These are phyloP conservation scores for Ogataea corticis DNA, from an alignment of 805 yeast species.

Conservation along the genomic window DNA sequence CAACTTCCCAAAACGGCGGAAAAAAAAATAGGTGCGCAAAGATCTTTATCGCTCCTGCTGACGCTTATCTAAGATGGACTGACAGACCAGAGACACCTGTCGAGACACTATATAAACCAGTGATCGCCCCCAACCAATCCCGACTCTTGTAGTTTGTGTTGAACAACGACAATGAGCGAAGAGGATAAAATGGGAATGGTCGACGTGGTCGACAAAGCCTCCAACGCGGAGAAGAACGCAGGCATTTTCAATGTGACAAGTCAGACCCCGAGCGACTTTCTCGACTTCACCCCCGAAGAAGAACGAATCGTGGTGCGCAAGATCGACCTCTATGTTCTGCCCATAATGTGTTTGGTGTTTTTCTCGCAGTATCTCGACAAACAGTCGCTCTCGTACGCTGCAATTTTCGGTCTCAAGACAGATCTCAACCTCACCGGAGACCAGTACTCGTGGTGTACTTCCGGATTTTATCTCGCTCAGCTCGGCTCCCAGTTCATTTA, in stretches of 20 bases:
- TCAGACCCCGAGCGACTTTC: conserved; percentile 6
- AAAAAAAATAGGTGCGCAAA: too few relatives aligned
- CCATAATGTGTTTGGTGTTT: conserved; percentile 30
- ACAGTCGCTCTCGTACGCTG: conserved; percentile 37
- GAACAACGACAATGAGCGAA: not conserved
- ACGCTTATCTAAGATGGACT: too few relatives aligned
- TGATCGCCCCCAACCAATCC: too few relatives aligned
- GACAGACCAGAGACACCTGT: too few relatives aligned
- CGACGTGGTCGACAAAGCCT: not conserved
- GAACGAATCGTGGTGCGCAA: conserved; percentile 37
- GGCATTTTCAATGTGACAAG: not conserved
- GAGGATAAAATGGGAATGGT: not conserved
- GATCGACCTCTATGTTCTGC: conserved; percentile 40
- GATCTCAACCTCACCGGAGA: conserved; percentile 51
- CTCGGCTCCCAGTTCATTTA: conserved; percentile 53
- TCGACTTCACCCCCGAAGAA: conserved; percentile 23
- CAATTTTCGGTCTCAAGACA: conserved; percentile 52
- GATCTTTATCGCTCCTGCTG: too few relatives aligned
- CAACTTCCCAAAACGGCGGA: too few relatives aligned
- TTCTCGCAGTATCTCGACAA: conserved; percentile 24
- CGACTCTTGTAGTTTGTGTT: too few relatives aligned
- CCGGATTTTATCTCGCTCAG: conserved; percentile 40
- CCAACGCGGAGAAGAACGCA: not conserved
- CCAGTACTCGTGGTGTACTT: conserved; percentile 34
- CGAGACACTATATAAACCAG: too few relatives aligned